Evolutionary conservation across 768 basidiomycete species (phyloP).

Genomic region (Phaeolepiota aurea): DNA sequence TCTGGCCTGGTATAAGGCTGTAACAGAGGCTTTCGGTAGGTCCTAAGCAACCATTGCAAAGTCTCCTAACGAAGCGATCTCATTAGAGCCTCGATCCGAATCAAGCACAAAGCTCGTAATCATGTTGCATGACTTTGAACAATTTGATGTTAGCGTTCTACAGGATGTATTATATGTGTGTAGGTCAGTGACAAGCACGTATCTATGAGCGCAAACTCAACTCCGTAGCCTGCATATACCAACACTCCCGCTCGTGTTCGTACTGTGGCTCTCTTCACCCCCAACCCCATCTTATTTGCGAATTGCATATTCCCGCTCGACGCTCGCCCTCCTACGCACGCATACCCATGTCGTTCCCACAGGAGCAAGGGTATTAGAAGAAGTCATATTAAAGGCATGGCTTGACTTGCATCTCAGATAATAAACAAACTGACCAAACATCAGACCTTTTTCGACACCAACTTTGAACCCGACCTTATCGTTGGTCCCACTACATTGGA

Average conservation of each 20-base stretch:
- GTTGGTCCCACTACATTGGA: slow-evolving; percentile 51
- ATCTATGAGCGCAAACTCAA: too few relatives aligned
- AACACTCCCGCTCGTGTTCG: slow-evolving; percentile 53
- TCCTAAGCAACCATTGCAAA: neutral
- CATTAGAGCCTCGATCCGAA: too few relatives aligned
- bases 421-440: slow-evolving; percentile 1
- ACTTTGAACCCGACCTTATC: slow-evolving; percentile 52
- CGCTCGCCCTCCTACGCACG: slow-evolving; percentile 48
- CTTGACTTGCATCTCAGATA: neutral
- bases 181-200: slow-evolving; percentile 41
- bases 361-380: slow-evolving; percentile 39
- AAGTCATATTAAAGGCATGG: slow-evolving; percentile 39
- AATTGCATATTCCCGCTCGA: slow-evolving; percentile 48
- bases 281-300: slow-evolving; percentile 50
- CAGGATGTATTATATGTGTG: slow-evolving; percentile 68
- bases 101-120: slow-evolving; percentile 37
- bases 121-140: slow-evolving; percentile 69
- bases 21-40: slow-evolving; percentile 28
- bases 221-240: slow-evolving; percentile 41
- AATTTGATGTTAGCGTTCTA: slow-evolving; percentile 52
- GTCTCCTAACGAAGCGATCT: slow-evolving; percentile 2
- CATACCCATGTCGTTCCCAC: slow-evolving; percentile 42
- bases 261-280: slow-evolving; percentile 55
- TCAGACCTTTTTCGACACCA: slow-evolving; percentile 47
- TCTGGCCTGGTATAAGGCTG: slow-evolving; percentile 47